Base-by-base conservation (phyloP, 2,329 filamentous ascomycete species). In the Nothopassalora personata region DNA sequence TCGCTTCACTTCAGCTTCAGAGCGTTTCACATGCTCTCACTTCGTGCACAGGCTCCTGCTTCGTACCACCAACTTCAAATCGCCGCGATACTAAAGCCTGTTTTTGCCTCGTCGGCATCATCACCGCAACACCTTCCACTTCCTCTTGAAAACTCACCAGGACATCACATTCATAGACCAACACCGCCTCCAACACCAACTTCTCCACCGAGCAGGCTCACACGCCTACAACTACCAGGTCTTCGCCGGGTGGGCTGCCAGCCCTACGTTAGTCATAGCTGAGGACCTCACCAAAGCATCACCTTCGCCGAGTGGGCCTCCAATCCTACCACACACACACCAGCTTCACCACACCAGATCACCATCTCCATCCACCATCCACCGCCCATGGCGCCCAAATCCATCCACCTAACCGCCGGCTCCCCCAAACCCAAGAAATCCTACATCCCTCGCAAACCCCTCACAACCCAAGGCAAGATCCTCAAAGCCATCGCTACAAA, bases 391-490 rank as follows among this genome's bases (percentile, higher is more conserved):
- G 49, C 49, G 2, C 49, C 49, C 10, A 31, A 34, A n/a, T 31
- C 23, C 23, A 23, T 23, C 23, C 23, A 2, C 1, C 23, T 23
- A 23, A 23, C 23, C 23, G 23, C 23, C 23, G 23, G 23, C 23
- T 23, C 49, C 15, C 49, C 49, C 10, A 31, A 34, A 33, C n/a
- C 49, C 4, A 10, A 13, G 3, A 51, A 51, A 19, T 4, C 18
- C 13, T 4, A 18, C 36, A 54, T 31, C 11, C 54, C 54, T 13
- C 46, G 33, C 33, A 52, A 61, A 33, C 54, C 60, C 13, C 52
- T 59, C 50, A 59, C 60, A 34, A 61, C 60, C 11, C 49, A 52
- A 30, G 60, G 57, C 15, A 55, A 58, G 34, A 51, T 59, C 36
- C 56, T 53, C 13, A 57, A 54, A 57, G 60, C 56, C 34, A 39